Base-by-base conservation (phyloP, 2,329 filamentous ascomycete genomes). In the Xylariaceae sp. region DNA sequence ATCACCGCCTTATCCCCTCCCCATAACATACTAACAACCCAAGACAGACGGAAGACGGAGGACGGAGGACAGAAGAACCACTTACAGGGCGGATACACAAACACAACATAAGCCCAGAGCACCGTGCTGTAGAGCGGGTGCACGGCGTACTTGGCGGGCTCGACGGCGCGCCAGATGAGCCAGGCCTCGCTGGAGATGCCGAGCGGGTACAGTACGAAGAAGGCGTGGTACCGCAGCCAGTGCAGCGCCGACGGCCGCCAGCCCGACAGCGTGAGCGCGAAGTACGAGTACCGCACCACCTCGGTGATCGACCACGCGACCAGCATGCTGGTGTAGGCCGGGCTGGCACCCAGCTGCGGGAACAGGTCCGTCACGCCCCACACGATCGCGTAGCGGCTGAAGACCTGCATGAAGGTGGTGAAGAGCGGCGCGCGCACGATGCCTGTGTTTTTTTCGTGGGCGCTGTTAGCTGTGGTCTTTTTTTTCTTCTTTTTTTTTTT, bases 231-330 rank as follows among this genome's bases (percentile, higher is more conserved):
- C 64, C 92, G 81, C 73, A 95, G 77, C 89, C 91, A 96, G 30
- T 84, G 85, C 69, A 96, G 81, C 55, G 80, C 76, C 0, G 66
- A 70, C 0, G 92, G 90, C 24, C 88, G 83, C 55, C 74, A 69
- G 23, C 83, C 80, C 59, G 26, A 56, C 32, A 94, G 81, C 64
- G 84, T 85, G 65, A 92, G 80, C 29, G 89, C 88, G 71, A 97
- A 97, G 80, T 90, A 99, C 41, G 84, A 83, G 81, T 99, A 99
- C 49, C 94, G 87, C 65, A 97, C 88, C 47, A 96, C 89, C 76
- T 99, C 94, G 56, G 94, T 97, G 54, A 91, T 73, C 60, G 85
- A 88, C 93, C 94, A 97, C 26, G 94, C 92, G 50, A 87, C 67
- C 53, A 97, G 81, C 90, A 96, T 91, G 65, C 81, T 82, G 61